These are phyloP conservation scores for Entomortierella lignicola DNA, from an alignment of 192 early-diverging fungal genomes.

Conservation along the genomic window DNA sequence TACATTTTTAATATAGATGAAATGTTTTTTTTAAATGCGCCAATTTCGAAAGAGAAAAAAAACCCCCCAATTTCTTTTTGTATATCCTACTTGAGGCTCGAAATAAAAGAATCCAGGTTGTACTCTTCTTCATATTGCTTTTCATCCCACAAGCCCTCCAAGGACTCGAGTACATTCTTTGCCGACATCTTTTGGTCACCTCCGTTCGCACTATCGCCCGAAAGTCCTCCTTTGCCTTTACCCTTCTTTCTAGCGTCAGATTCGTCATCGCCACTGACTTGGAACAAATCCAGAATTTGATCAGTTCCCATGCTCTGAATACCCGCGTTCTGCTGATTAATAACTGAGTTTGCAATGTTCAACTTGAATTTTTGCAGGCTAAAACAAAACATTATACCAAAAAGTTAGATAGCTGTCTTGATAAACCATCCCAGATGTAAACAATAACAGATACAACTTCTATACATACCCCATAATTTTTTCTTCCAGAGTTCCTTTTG, in stretches of 20 bases:
- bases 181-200: constrained; percentile 64
- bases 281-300: constrained; percentile 94
- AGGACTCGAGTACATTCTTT: constrained; percentile 78
- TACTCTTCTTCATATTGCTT: constrained; percentile 89
- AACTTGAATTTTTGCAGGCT: constrained; percentile 98
- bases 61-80: too few species aligned
- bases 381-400: neutral
- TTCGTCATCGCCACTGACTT: constrained; percentile 67
- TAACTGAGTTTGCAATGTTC: constrained; percentile 94
- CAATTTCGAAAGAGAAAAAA: too few species aligned
- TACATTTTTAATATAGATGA: too few species aligned
- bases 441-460: constrained; percentile 6
- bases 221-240: constrained; percentile 23
- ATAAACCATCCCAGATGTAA: too few species aligned
- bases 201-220: constrained; percentile 8
- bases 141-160: constrained; percentile 93
- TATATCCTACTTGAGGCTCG: constrained; percentile 33
- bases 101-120: constrained; percentile 83
- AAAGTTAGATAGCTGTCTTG: too few species aligned
- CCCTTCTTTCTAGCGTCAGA: constrained; percentile 50
- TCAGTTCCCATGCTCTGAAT: constrained; percentile 96
- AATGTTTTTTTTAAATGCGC: too few species aligned
- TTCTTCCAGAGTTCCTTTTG: constrained; percentile 96
- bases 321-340: constrained; percentile 96
- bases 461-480: constrained; percentile 94